Evolutionary conservation across 208 protist genomes (phyloP), one percentile per base, ranked within the genome.

Genomic region (Balamuthia mandrillaris): DNA sequence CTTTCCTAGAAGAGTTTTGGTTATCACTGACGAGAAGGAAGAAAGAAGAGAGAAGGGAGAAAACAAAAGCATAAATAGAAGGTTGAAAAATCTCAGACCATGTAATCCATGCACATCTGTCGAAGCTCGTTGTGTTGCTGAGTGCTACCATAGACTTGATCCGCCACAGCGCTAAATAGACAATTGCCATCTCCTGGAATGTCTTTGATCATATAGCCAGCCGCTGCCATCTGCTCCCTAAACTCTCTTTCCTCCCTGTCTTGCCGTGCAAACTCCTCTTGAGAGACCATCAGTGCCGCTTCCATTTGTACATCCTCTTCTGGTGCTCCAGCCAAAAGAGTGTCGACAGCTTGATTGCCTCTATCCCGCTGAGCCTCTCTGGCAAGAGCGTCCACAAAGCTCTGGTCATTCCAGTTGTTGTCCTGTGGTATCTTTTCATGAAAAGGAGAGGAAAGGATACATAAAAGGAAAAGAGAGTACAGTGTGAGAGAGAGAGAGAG

Each of bases 121-220:
- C 90, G 56, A 24, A 92, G 51, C 12, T 82, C 37, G 39, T 51
- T 68, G 41, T 92, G 90, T 52, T 91, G 70, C 14, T 85, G 81
- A 51, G 85, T 63, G 54, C 91, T 88, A 2, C 87, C 88, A 65
- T 90, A 92, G n/a, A 88, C 58, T 31, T 65, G 58, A 27, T 77
- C 66, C 29, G 61, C 88, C n/a, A 90, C 60, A 35, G 90, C 65
- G 24, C 90, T 63, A 47, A 92, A 92, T 18, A 92, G 66, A 70
- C 90, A 92, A 65, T 92, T 92, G 24, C 90, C 90, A 77, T 92
- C 90, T 16, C 52, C 75, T 10, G 24, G 27, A 41, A 82, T 82
- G 10, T 41, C 5, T 52, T 82, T 66, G 31, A 82, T 65, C 27
- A 65, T 0, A 6, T 37, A 37, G 31, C 75, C 75, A 24, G 58